These are phyloP conservation scores for Ophiognomonia clavigignenti-juglandacearum DNA, from an alignment of 2,329 filamentous ascomycete genomes.

Conservation along the genomic window DNA sequence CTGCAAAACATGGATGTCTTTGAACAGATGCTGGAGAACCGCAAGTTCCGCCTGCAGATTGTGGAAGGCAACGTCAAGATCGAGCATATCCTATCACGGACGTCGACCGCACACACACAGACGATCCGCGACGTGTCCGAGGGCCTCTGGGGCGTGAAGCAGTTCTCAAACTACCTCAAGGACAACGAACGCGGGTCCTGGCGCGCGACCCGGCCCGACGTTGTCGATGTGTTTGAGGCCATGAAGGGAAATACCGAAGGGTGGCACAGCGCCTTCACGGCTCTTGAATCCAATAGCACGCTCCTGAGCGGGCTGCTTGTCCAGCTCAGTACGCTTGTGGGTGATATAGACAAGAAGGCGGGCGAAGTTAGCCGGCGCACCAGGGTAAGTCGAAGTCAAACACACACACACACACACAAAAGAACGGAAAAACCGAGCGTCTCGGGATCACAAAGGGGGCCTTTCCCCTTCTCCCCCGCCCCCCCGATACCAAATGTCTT, in stretches of 20 bases:
- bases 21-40: slow-evolving; percentile 81
- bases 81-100: slow-evolving; percentile 81
- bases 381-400: slow-evolving; percentile 49
- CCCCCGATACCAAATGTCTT: slow-evolving; percentile 2
- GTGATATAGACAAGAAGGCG: slow-evolving; percentile 81
- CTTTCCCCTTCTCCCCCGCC: no score
- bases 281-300: slow-evolving; percentile 68
- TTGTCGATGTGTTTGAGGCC: slow-evolving; percentile 72
- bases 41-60: slow-evolving; percentile 75
- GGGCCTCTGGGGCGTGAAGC: slow-evolving; percentile 69
- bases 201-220: slow-evolving; percentile 56
- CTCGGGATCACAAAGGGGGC: background rate
- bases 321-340: slow-evolving; percentile 70
- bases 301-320: slow-evolving; percentile 65
- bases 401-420: no score
- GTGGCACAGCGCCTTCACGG: slow-evolving; percentile 77
- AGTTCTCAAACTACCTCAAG: slow-evolving; percentile 71
- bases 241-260: slow-evolving; percentile 93
- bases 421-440: slow-evolving; percentile 13
- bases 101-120: slow-evolving; percentile 69
- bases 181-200: slow-evolving; percentile 58
- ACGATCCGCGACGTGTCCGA: slow-evolving; percentile 74
- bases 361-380: slow-evolving; percentile 77
- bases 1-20: slow-evolving; percentile 80
- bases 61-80: slow-evolving; percentile 86